These are phyloP conservation scores for Sindora glabra DNA, from an alignment of 306 rosid genomes.

Conservation along the genomic window DNA sequence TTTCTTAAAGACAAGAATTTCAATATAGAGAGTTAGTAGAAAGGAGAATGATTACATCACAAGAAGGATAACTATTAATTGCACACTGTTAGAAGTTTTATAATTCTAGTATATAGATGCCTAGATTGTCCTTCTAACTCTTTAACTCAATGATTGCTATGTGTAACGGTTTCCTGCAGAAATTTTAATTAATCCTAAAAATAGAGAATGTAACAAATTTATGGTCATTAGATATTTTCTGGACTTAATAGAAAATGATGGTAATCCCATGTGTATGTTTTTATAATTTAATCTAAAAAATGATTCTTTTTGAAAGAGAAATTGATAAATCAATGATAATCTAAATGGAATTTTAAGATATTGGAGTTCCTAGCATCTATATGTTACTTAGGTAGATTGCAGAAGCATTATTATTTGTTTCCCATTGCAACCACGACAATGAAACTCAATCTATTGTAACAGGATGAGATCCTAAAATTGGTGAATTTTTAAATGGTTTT, in stretches of 20 bases:
- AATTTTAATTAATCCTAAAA: too few species aligned
- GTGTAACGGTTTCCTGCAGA: too few species aligned
- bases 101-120: neutral
- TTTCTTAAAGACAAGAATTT: conserved; percentile 35
- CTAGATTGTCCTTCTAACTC: too few species aligned
- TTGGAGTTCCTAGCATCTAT: conserved; percentile 36
- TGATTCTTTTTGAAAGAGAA: neutral
- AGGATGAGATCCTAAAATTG: conserved; percentile 43
- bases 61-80: neutral
- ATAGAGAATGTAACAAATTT: too few species aligned
- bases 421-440: too few species aligned
- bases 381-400: conserved; percentile 31
- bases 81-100: too few species aligned
- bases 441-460: too few species aligned
- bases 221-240: too few species aligned
- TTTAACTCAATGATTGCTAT: too few species aligned
- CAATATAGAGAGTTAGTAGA: neutral
- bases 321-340: neutral
- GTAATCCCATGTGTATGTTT: neutral
- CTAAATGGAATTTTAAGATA: conserved; percentile 7
- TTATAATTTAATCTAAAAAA: too few species aligned
- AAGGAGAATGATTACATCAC: neutral
- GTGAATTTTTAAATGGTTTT: conserved; percentile 36
- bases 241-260: too few species aligned
- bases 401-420: conserved; percentile 28